Evolutionary conservation across 169 alveolate species (phyloP).

Genomic region (Plasmodium blacklocki): DNA sequence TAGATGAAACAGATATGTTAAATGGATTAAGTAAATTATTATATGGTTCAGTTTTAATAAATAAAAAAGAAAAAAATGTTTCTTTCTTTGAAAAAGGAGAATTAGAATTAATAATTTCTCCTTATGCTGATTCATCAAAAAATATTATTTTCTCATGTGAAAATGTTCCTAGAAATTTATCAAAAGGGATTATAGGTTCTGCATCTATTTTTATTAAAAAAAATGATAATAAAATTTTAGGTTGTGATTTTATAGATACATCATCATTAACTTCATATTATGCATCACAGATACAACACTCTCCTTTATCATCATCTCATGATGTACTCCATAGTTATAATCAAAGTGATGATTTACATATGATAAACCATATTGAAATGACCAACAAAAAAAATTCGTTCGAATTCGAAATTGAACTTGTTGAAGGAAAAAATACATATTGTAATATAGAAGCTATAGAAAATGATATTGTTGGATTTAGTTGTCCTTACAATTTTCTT

Average conservation of each 20-base stretch:
- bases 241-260: constrained; percentile 53
- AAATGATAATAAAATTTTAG: constrained; percentile 57
- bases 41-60: constrained; percentile 37
- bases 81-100: constrained; percentile 64
- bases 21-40: constrained; percentile 20
- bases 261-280: neutral
- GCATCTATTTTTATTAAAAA: constrained; percentile 69
- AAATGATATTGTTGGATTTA: constrained; percentile 70
- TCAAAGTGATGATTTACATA: neutral
- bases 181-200: constrained; percentile 17
- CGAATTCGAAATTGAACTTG: constrained; percentile 42
- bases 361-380: neutral
- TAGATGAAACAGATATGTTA: constrained; percentile 6
- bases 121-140: constrained; percentile 51
- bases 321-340: too few species aligned
- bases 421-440: constrained; percentile 38
- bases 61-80: constrained; percentile 13
- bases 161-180: constrained; percentile 17
- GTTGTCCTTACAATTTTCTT: constrained; percentile 59
- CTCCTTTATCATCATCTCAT: neutral
- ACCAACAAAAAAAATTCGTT: constrained; percentile 21
- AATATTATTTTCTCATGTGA: constrained; percentile 45
- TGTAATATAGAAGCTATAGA: constrained; percentile 70
- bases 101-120: constrained; percentile 44
- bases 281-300: neutral